Evolutionary conservation across 768 basidiomycete species (phyloP), one percentile per base, ranked within the genome.

Genomic region (Pleurotus citrinopileatus): DNA sequence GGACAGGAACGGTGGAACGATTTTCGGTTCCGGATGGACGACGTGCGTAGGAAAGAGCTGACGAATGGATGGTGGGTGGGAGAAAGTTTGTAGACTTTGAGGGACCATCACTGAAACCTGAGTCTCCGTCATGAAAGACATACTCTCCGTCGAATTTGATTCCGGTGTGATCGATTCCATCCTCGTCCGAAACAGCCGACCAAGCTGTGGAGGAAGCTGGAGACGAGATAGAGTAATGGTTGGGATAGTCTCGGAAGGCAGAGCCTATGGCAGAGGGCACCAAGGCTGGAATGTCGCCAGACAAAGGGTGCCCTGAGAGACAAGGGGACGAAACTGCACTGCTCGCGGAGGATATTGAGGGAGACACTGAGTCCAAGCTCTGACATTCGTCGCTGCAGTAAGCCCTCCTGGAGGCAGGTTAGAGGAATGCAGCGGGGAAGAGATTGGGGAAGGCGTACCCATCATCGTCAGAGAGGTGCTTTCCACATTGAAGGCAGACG

Each of bases 321-420:
- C 78, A 77, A 0, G 88, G 88, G 6, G 88, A 89, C 8, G 86
- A 83, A 57, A 86, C 79, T 36, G 81, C 75, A 59, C 86, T 87
- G 66, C 84, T 87, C 4, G 81, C 74, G 4, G 82, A 82, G 27
- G 84, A 87, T 40, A 86, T 74, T 38, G 83, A 83, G 1, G 87
- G 86, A 0, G 86, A 87, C 3, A 81, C 79, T 52, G 79, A 69
- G 67, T 89, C 88, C 44, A 72, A 67, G 55, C 66, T 73, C 63
- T 85, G 80, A 64, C 88, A 90, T 58, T 80, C 77, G 60, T 84
- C 82, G 63, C 82, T 84, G 70, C 87, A 89, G 67, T 89, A 90
- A 0, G 82, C 79, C 55, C 76, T 80, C 54, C 86, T 87, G 56
- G 50, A 61, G 55, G 61, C 12, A 40, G 38, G 10, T 12, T 40